A percentile compares a stretch with the other conserved stretches of the same genome.
phyloP scores from a whole-genome alignment of 345 rosid genomes.

The Corchorus olitorius region DNA sequence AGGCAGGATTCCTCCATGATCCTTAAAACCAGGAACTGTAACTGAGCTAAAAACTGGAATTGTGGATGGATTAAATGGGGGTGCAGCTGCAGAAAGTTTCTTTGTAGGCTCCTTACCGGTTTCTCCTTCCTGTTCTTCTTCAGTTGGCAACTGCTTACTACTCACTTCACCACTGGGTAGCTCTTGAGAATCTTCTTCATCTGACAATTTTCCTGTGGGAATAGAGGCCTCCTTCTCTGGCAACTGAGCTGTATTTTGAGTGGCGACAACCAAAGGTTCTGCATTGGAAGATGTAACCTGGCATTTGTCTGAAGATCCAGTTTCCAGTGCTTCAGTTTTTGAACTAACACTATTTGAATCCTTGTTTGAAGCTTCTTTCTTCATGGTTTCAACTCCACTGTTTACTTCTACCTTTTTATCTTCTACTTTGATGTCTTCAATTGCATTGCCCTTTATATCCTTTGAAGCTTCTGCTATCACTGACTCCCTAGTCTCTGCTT shows the following conservation, averaged over 20 bases:
- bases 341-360: slow-evolving; percentile 25
- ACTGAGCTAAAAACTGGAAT: slow-evolving; percentile 79
- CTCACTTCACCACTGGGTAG: slow-evolving; percentile 35
- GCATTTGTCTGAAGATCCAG: slow-evolving; percentile 29
- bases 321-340: slow-evolving; percentile 29
- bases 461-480: slow-evolving; percentile 27
- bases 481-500: slow-evolving; percentile 29
- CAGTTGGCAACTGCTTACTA: slow-evolving; percentile 39
- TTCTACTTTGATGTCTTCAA: slow-evolving; percentile 31
- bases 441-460: slow-evolving; percentile 30
- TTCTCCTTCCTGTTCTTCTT: slow-evolving; percentile 64
- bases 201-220: slow-evolving; percentile 33
- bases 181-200: slow-evolving; percentile 41
- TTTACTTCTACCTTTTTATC: slow-evolving; percentile 30
- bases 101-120: slow-evolving; percentile 70
- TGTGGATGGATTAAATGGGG: slow-evolving; percentile 86
- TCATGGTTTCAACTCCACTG: slow-evolving; percentile 28
- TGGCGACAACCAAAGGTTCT: slow-evolving; percentile 30
- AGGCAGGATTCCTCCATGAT: slow-evolving; percentile 90
- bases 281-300: slow-evolving; percentile 33
- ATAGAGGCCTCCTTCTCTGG: slow-evolving; percentile 40
- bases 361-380: slow-evolving; percentile 35
- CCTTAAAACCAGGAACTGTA: slow-evolving; percentile 73
- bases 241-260: slow-evolving; percentile 31
- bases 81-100: slow-evolving; percentile 95